A percentile compares a stretch with the other conserved stretches of the same genome.
These are phyloP conservation scores for Lolium rigidum DNA, from an alignment of 176 grass and related monocot species.

Conservation along the genomic window DNA sequence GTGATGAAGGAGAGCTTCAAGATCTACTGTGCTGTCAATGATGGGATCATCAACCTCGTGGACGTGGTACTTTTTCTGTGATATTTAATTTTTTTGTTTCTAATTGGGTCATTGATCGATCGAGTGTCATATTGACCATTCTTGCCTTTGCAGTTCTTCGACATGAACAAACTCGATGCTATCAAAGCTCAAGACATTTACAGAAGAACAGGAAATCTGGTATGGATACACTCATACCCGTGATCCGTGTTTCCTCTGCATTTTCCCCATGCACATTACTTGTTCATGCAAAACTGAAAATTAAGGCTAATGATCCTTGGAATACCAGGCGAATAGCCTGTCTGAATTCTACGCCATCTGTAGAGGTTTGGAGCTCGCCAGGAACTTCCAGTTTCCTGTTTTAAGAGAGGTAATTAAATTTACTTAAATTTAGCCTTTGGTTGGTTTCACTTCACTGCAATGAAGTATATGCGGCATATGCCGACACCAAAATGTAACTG, in stretches of 20 bases:
- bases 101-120: no score
- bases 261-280: background rate
- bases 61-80: slow-evolving; percentile 55
- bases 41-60: slow-evolving; percentile 88
- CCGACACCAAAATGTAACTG: background rate
- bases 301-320: slow-evolving; percentile 12
- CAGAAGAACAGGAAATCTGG: slow-evolving; percentile 73
- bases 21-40: slow-evolving; percentile 88
- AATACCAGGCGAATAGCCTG: slow-evolving; percentile 69
- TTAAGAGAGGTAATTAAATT: slow-evolving; percentile 63
- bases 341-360: slow-evolving; percentile 83
- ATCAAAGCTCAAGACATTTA: slow-evolving; percentile 81
- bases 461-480: background rate
- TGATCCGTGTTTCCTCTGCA: background rate
- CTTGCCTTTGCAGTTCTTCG: slow-evolving; percentile 67
- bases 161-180: slow-evolving; percentile 85
- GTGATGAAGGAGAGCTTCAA: slow-evolving; percentile 95
- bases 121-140: background rate
- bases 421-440: background rate
- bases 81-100: background rate
- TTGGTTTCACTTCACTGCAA: background rate
- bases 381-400: slow-evolving; percentile 77
- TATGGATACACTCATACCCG: slow-evolving; percentile 6
- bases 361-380: slow-evolving; percentile 77
- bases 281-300: background rate